phyloP scores from a whole-genome alignment of 1,284 basidiomycete genomes.

The Ustilago bromivora region DNA sequence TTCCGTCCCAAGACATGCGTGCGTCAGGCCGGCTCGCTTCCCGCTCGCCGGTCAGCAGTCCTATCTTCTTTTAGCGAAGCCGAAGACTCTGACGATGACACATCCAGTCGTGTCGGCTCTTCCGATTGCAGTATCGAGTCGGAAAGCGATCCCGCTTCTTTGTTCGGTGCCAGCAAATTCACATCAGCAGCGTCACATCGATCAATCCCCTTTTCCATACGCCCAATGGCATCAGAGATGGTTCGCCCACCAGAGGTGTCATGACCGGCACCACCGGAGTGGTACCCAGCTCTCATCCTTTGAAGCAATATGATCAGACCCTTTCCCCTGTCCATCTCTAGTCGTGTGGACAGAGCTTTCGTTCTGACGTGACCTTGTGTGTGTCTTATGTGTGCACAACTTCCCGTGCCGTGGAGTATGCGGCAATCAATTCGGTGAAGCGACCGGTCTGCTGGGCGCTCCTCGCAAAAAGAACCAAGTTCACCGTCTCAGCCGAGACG shows the following conservation, averaged over 20 bases:
- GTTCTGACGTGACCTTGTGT: neutral
- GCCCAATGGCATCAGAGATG: conserved; percentile 48
- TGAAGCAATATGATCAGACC: neutral
- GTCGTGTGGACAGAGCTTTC: neutral
- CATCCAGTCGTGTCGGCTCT: conserved; percentile 1
- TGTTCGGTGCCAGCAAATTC: conserved; percentile 8
- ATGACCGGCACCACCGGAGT: neutral
- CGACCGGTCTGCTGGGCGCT: too few species aligned
- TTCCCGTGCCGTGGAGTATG: too few species aligned
- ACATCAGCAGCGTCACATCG: conserved; percentile 18
- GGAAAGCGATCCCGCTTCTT: conserved; percentile 15
- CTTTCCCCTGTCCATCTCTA: neutral
- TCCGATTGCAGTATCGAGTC: neutral
- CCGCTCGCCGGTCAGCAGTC: neutral
- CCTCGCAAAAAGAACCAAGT: too few species aligned
- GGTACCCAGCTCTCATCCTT: conserved; percentile 11
- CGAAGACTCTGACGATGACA: conserved; percentile 9
- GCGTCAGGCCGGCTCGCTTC: neutral
- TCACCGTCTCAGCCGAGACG: too few species aligned
- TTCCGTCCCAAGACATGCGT: neutral
- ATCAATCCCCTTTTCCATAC: conserved; percentile 19
- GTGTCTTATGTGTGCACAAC: neutral
- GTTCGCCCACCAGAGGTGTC: conserved; percentile 46
- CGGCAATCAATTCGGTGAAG: too few species aligned
- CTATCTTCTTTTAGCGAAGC: too few species aligned